These are phyloP conservation scores for Triglochin maritima DNA, from an alignment of 106 monocot genomes.

Conservation along the genomic window DNA sequence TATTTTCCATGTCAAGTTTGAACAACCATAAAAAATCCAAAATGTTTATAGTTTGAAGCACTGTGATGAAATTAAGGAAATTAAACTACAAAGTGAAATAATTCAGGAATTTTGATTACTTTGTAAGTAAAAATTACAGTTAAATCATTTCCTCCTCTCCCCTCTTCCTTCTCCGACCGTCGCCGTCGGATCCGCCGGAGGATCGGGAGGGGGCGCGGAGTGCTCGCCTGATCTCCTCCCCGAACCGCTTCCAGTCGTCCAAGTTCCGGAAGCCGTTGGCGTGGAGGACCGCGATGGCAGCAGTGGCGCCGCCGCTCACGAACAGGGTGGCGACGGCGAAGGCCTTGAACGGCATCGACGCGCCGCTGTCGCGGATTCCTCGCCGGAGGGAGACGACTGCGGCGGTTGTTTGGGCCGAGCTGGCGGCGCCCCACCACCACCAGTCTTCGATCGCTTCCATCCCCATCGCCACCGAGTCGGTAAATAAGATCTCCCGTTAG, in stretches of 20 bases:
- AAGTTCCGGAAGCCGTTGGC: constrained; percentile 55
- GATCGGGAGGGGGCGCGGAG: constrained; percentile 30
- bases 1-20: too few species aligned
- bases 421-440: constrained; percentile 78
- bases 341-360: constrained; percentile 86
- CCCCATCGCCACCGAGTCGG: not conserved
- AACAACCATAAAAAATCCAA: too few species aligned
- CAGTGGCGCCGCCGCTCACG: constrained; percentile 75
- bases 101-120: too few species aligned
- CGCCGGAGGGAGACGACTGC: constrained; percentile 48
- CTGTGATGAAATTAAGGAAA: too few species aligned
- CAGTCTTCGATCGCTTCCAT: constrained; percentile 15
- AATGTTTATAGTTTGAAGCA: too few species aligned
- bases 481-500: not conserved
- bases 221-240: constrained; percentile 39
- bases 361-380: constrained; percentile 34
- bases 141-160: not conserved
- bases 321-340: constrained; percentile 73
- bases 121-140: not conserved
- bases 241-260: constrained; percentile 59
- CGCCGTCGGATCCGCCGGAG: too few species aligned
- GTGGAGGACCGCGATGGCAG: constrained; percentile 22
- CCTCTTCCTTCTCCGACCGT: not conserved
- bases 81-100: too few species aligned
- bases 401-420: constrained; percentile 51